phyloP scores from a whole-genome alignment of 345 rosid genomes.

The Litchi chinensis region DNA sequence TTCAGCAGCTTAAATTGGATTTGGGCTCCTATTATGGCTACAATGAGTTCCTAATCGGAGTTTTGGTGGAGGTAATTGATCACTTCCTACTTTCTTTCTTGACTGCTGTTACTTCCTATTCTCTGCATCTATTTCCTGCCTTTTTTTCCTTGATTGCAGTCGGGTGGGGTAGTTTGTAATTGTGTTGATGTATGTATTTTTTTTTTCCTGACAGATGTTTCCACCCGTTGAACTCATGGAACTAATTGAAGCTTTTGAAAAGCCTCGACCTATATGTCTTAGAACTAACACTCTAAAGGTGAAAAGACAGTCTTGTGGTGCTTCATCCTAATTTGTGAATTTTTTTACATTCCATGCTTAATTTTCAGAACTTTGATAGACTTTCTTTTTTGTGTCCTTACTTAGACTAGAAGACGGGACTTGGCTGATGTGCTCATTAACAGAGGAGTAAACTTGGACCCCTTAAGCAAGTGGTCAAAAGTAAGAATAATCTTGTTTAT shows the following conservation, averaged over 20 bases:
- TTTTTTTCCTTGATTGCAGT: neutral
- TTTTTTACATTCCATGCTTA: constrained; percentile 12
- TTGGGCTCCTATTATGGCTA: constrained; percentile 86
- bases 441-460: constrained; percentile 94
- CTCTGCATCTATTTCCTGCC: neutral
- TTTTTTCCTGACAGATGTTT: constrained; percentile 71
- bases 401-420: constrained; percentile 86
- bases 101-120: neutral
- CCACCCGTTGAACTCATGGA: constrained; percentile 92
- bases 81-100: constrained; percentile 8
- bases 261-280: constrained; percentile 83
- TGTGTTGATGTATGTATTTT: constrained; percentile 22
- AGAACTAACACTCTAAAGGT: constrained; percentile 95
- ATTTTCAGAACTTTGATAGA: constrained; percentile 9
- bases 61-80: constrained; percentile 70
- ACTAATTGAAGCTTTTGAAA: constrained; percentile 90
- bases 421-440: constrained; percentile 92
- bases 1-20: constrained; percentile 74
- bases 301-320: constrained; percentile 18
- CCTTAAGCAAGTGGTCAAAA: constrained; percentile 97
- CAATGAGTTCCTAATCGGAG: constrained; percentile 79
- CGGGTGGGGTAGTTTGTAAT: neutral
- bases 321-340: constrained; percentile 17
- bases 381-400: constrained; percentile 22
- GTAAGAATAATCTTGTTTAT: constrained; percentile 37